Evolutionary conservation across 2,329 filamentous ascomycete species (phyloP).

Genomic region (Trichophyton rubrum): DNA sequence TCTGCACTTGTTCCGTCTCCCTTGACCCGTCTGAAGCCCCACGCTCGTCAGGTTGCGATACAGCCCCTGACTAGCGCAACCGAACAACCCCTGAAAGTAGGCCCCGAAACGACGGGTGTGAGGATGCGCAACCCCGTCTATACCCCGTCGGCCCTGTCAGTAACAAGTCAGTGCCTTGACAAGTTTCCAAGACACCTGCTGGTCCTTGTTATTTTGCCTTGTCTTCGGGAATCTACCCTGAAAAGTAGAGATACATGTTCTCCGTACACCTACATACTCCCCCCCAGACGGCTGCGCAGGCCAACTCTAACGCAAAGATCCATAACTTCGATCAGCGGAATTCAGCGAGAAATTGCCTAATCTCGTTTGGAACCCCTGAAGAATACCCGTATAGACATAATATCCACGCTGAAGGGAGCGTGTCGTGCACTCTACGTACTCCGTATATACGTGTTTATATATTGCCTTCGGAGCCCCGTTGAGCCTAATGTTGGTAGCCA

Average conservation of each 20-base stretch:
- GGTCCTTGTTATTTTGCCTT: background rate
- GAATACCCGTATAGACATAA: background rate
- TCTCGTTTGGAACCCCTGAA: background rate
- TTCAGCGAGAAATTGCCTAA: background rate
- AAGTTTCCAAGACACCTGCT: background rate
- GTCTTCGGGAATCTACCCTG: background rate
- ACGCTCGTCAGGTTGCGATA: background rate
- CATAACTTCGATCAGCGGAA: background rate
- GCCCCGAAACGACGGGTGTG: background rate
- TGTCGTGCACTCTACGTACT: too few species aligned
- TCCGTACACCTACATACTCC: background rate
- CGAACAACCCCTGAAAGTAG: background rate
- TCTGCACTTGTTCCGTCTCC: background rate
- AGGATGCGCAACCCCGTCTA: conserved; percentile 1
- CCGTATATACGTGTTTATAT: background rate
- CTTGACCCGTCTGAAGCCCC: background rate
- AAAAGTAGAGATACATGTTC: background rate
- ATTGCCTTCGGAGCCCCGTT: background rate
- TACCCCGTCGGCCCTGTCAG: background rate
- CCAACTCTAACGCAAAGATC: background rate
- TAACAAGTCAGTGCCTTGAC: background rate
- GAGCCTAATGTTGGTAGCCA: background rate
- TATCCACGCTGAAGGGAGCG: too few species aligned
- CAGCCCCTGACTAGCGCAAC: conserved; percentile 1
- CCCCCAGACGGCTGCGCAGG: background rate